Percentiles rank a stretch among this genome's conserved stretches.
Evolutionary conservation across 306 rosid genomes (phyloP).

Genomic region (Alnus rubra): DNA sequence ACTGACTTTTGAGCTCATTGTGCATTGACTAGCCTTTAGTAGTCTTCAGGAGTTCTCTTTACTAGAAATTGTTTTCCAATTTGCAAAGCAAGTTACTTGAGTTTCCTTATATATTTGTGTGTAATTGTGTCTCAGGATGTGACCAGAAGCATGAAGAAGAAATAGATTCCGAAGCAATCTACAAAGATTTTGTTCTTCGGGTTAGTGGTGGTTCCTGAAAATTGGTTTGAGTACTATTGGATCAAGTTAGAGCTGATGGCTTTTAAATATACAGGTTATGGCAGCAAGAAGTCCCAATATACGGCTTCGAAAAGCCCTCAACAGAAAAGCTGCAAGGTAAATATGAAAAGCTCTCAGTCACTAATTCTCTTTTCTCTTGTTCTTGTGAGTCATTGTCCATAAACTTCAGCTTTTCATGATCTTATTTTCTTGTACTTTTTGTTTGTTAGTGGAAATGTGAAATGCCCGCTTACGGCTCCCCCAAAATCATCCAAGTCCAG

Average conservation of each 20-base stretch:
- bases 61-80: neutral
- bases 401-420: neutral
- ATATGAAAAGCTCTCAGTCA: neutral
- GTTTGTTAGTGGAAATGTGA: constrained; percentile 48
- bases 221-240: neutral
- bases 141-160: constrained; percentile 85
- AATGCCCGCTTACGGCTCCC: constrained; percentile 85
- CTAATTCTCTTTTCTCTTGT: neutral
- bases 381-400: neutral
- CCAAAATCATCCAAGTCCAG: constrained; percentile 68
- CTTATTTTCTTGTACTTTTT: neutral
- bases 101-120: neutral
- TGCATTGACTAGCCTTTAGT: neutral
- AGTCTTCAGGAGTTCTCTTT: neutral
- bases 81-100: constrained; percentile 7
- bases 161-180: constrained; percentile 67
- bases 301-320: constrained; percentile 53
- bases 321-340: constrained; percentile 55
- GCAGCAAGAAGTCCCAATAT: constrained; percentile 97
- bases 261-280: constrained; percentile 65
- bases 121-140: constrained; percentile 55
- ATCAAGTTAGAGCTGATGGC: constrained; percentile 9
- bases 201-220: constrained; percentile 41
- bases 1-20: neutral
- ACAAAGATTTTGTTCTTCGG: constrained; percentile 82